Evolutionary conservation across 23 red algal genomes (phyloP).

Genomic region (Cyanidiococcus yangmingshanensis): DNA sequence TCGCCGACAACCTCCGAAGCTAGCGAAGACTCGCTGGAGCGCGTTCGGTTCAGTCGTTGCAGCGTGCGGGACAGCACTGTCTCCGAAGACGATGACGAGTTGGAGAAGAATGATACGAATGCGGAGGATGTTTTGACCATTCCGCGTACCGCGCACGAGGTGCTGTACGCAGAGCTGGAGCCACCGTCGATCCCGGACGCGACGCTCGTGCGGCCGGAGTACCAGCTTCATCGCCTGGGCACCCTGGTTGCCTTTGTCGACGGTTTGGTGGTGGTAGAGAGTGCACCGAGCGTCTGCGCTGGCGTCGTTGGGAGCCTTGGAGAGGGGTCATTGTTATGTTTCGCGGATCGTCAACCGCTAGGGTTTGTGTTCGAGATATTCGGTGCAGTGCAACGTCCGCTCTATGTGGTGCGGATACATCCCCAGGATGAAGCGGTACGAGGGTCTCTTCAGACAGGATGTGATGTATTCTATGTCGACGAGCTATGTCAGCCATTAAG

Average conservation of each 20-base stretch:
- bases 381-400: conserved; percentile 5
- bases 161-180: background rate
- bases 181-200: background rate
- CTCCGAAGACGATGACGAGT: no score
- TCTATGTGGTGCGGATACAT: background rate
- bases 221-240: background rate
- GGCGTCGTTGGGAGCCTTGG: background rate
- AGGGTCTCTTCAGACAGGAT: background rate
- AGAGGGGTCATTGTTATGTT: conserved; percentile 10
- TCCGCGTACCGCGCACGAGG: conserved; percentile 9
- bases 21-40: no score
- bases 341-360: conserved; percentile 12
- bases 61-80: no score
- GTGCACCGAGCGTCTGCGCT: background rate
- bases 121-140: no score
- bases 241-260: background rate
- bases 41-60: no score
- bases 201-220: background rate
- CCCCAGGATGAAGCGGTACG: background rate
- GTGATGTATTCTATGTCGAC: background rate
- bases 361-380: conserved; percentile 10
- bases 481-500: background rate
- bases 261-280: conserved; percentile 9
- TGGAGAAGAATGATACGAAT: no score
- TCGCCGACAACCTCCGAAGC: no score